Percentiles rank a stretch among this genome's conserved stretches.
These are phyloP conservation scores for Urostyla sp. DNA, from an alignment of 73 alveolate species.

Conservation along the genomic window DNA sequence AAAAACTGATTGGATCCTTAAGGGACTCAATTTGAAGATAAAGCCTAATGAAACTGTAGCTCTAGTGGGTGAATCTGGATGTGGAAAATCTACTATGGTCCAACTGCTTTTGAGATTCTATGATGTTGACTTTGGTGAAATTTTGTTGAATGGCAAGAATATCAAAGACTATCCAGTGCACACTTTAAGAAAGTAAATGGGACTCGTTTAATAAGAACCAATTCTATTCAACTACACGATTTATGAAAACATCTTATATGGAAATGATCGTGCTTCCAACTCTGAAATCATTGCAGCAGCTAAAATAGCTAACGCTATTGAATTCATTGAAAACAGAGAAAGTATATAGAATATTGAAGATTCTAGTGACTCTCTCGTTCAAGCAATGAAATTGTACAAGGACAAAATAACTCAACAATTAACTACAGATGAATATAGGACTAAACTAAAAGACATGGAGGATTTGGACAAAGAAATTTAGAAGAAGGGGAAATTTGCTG, in stretches of 20 bases:
- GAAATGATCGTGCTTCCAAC: slow-evolving; percentile 55
- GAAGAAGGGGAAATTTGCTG: background rate
- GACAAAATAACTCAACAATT: background rate
- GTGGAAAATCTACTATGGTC: slow-evolving; percentile 95
- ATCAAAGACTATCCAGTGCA: slow-evolving; percentile 76
- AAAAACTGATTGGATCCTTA: slow-evolving; percentile 63
- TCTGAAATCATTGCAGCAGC: slow-evolving; percentile 67
- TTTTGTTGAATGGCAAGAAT: slow-evolving; percentile 82
- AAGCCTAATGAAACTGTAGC: slow-evolving; percentile 69
- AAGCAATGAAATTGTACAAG: background rate
- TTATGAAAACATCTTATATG: slow-evolving; percentile 85
- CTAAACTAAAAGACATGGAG: background rate
- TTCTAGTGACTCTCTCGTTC: background rate
- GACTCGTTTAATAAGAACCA: slow-evolving; percentile 93
- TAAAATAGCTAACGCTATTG: slow-evolving; percentile 41
- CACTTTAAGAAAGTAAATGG: slow-evolving; percentile 76
- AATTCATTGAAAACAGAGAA: slow-evolving; percentile 36
- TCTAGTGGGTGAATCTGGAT: slow-evolving; percentile 93
- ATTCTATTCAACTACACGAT: slow-evolving; percentile 88
- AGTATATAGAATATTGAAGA: background rate
- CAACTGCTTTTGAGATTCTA: slow-evolving; percentile 94
- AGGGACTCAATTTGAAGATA: slow-evolving; percentile 56
- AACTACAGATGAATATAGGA: background rate
- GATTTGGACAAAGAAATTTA: background rate
- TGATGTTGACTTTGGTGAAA: slow-evolving; percentile 92